phyloP scores from a whole-genome alignment of 345 rosid species.

The thale cress (Arabidopsis thaliana) region TAIR10.1 NC_003074.8:20140501-20141000 shows the following conservation, averaged over 20 bases:
- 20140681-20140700: background rate
- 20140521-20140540: constrained; percentile 76
- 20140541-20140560: constrained; percentile 95
- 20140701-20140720: background rate
- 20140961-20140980: constrained; percentile 76
- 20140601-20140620: constrained; percentile 82
- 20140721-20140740: background rate
- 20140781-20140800: background rate
- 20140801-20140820: background rate
- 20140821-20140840: background rate
- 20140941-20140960: constrained; percentile 70
- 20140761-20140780: background rate
- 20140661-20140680: background rate
- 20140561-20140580: constrained; percentile 60
- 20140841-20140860: background rate
- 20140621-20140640: constrained; percentile 72
- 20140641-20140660: constrained; percentile 59
- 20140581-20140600: constrained; percentile 66
- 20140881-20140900: constrained; percentile 94
- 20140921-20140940: constrained; percentile 70
- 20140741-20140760: background rate
- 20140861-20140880: constrained; percentile 43
- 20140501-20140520: constrained; percentile 72
- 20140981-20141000: constrained; percentile 87
- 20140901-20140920: constrained; percentile 81